Base-by-base conservation (phyloP, 805 yeast genomes). In the Groenewaldozyma tartarivorans region DNA sequence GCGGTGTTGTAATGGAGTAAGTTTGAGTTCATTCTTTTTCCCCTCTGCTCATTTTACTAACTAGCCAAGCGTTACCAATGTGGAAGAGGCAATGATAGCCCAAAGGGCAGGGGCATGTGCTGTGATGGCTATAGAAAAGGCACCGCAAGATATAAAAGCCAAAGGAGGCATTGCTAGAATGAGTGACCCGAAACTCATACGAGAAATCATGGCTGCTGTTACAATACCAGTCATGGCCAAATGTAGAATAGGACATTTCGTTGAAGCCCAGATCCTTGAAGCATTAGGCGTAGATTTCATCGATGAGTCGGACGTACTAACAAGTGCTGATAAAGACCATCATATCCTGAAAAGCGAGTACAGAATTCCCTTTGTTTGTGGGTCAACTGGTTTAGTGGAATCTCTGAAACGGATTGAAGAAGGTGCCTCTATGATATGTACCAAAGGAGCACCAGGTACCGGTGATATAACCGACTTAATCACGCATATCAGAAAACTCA, bases 381-480 rank as follows among this genome's bases (percentile, higher is more conserved):
- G 94, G 31, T 85, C 88, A 44, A 79, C 77, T 57, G 74, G 82
- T 62, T 69, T 82, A 43, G 92, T 90, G 34, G 92, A 82, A 61
- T 88, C 90, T 2, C 68, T 82, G 49, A 74, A 92, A 60, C 72
- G 94, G 56, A 69, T 83, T 54, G 64, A 69, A 51, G 94, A 82
- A 62, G 92, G 92, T 50, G 90, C 92, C 29, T 88, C 90, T 24
- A 81, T 82, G 90, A 73, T 82, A 57, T 72, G 92, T 59, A 79
- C 92, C 49, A 82, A 82, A 63, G 94, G 94, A 50, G 94, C 82
- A 60, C 92, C 94, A 27, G 94, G 94, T 35, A 83, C 94, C 30
- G 94, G 94, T 41, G 92, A 82, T 60, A 77, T 82, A 40, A 75
- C 84, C 33, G 90, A 82, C 60, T 92, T 92, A 11, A 85, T 82